Percentiles rank a stretch among this genome's conserved stretches.
Evolutionary conservation across 2,329 filamentous ascomycete species (phyloP).

Genomic region (Pezicula radicicola): DNA sequence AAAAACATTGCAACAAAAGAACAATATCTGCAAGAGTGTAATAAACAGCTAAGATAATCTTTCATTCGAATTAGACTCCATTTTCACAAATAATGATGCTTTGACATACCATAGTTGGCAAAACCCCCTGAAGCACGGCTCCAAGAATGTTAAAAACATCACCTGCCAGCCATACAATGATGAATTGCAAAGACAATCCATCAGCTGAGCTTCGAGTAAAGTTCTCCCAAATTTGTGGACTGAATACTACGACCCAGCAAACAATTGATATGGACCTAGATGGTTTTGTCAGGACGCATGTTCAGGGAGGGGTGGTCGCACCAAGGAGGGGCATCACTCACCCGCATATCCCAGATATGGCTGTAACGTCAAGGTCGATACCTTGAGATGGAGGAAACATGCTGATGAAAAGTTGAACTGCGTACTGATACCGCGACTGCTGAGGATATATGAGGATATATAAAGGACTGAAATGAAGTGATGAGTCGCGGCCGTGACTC

Average conservation of each 20-base stretch:
- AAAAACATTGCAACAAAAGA: constrained; percentile 86
- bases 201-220: constrained; percentile 83
- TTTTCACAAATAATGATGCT: background rate
- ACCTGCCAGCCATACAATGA: constrained; percentile 87
- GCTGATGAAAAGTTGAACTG: background rate
- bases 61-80: constrained; percentile 4
- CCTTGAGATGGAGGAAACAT: constrained; percentile 47
- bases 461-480: background rate
- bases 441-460: background rate
- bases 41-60: constrained; percentile 88
- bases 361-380: constrained; percentile 77
- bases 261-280: constrained; percentile 88
- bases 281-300: background rate
- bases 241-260: constrained; percentile 95
- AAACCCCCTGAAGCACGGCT: constrained; percentile 83
- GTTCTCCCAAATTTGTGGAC: constrained; percentile 94
- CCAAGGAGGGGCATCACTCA: constrained; percentile 35
- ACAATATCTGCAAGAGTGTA: constrained; percentile 92
- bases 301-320: background rate
- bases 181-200: constrained; percentile 85
- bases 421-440: background rate
- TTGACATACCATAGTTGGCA: constrained; percentile 77
- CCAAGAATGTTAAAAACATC: constrained; percentile 97
- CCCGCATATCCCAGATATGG: constrained; percentile 90
- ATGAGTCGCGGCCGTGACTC: background rate